Conservation (phyloP, 2,329 filamentous ascomycete species). For the Ramichloridium luteum region DNA sequence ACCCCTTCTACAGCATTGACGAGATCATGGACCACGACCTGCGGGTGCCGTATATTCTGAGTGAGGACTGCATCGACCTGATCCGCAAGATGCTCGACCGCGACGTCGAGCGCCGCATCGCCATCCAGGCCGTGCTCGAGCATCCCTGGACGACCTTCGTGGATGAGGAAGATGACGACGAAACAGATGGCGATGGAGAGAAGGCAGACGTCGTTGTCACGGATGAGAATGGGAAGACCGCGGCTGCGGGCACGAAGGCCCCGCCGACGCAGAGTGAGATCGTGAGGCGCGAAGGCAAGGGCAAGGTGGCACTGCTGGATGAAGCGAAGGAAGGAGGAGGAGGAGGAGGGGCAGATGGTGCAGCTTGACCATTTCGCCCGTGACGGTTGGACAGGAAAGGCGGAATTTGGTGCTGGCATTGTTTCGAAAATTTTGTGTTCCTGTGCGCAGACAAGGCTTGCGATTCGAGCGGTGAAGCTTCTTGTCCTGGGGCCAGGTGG, state of each 20-base stretch:
- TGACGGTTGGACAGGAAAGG: too few species aligned
- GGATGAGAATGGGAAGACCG: not conserved
- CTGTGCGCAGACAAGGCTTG: too few species aligned
- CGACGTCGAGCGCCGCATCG: constrained; percentile 68
- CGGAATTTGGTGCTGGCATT: too few species aligned
- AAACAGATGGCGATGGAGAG: constrained; percentile 2
- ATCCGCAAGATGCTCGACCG: constrained; percentile 87
- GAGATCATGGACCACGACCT: constrained; percentile 98
- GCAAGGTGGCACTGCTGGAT: not conserved
- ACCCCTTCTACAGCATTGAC: constrained; percentile 96
- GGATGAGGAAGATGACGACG: constrained; percentile 15
- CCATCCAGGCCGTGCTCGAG: constrained; percentile 76
- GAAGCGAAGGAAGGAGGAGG: too few species aligned
- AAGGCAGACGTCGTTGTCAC: not conserved
- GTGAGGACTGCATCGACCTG: constrained; percentile 84
- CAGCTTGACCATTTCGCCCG: too few species aligned
- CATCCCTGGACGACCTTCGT: constrained; percentile 62
- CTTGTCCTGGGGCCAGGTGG: too few species aligned
- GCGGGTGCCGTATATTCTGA: constrained; percentile 75
- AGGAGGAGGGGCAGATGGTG: too few species aligned
- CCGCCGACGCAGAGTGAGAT: not conserved
- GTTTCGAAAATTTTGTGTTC: too few species aligned
- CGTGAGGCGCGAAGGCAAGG: not conserved
- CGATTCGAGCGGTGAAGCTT: too few species aligned
- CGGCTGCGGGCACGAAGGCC: not conserved